A percentile compares a stretch with the other conserved stretches of the same genome.
phyloP scores from a whole-genome alignment of 495 filamentous ascomycete genomes.

The Rostrohypoxylon terebratum region DNA sequence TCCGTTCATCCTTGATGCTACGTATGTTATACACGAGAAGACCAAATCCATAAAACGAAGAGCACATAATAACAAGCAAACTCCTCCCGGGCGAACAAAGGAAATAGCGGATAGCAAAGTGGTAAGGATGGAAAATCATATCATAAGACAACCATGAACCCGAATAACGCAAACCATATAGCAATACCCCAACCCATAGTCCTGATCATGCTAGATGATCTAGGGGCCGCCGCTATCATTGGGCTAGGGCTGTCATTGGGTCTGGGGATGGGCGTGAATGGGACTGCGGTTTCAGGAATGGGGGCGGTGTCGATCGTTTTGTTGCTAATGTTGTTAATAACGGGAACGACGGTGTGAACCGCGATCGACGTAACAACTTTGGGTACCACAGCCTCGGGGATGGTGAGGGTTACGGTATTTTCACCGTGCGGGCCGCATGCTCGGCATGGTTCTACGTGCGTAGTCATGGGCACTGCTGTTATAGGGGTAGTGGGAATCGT shows the following conservation, averaged over 20 bases:
- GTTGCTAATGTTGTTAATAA: conserved; percentile 2
- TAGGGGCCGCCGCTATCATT: not conserved
- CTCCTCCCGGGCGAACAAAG: not conserved
- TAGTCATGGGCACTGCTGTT: conserved; percentile 40
- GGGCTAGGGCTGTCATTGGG: conserved; percentile 8
- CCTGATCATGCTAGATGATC: not conserved
- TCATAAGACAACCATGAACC: conserved; percentile 29
- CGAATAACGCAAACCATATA: conserved; percentile 36
- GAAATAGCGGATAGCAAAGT: not conserved
- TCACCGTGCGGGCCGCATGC: conserved; percentile 42
- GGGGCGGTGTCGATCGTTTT: not conserved
- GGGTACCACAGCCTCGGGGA: conserved; percentile 27
- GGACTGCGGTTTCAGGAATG: not conserved
- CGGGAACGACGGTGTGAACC: conserved; percentile 44
- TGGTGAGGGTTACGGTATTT: conserved; percentile 42
- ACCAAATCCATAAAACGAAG: not conserved
- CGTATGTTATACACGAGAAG: conserved; percentile 9
- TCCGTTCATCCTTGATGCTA: not conserved
- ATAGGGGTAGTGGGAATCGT: not conserved
- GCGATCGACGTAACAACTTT: conserved; percentile 30
- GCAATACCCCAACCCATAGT: conserved; percentile 26
- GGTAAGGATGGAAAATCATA: not conserved
- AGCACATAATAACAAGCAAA: not conserved
- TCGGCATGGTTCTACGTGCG: conserved; percentile 29
- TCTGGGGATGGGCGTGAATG: not conserved